Evolutionary conservation across 345 rosid species (phyloP), one percentile per base, ranked within the genome.

Genomic region (Kandelia obovata): DNA sequence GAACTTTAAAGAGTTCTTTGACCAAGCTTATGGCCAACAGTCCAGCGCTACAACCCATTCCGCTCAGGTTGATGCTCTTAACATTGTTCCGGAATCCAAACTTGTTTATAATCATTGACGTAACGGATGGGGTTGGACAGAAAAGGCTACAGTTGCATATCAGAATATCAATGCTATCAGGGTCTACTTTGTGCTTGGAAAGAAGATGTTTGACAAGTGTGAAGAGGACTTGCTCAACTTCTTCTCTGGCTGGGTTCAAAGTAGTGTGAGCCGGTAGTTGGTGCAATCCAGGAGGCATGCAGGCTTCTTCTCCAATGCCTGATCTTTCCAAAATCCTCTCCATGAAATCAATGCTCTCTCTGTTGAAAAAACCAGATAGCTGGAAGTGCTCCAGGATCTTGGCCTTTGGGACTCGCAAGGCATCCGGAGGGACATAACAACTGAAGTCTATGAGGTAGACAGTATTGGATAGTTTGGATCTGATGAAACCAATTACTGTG

Each of bases 111-210:
- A 85, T 73, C 76, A 79, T 81, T 53, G 87, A 69, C 0, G 90
- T 75, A 25, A 87, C 79, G 25, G 96, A 87, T 8, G 96, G 96
- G 28, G 86, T 80, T 15, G 92, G 89, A 79, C 90, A 84, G 65
- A 84, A 89, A 0, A 89, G 66, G 81, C 92, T 89, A 52, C 92
- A 89, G 75, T 89, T 89, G 17, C 88, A 83, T 66, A 90, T 86
- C 34, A 88, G 67, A 34, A 88, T 84, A 67, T 90, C 96, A 11
- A 88, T 85, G 72, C 74, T 76, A 73, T 70, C 72, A 17, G 88
- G 91, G 55, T 76, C 77, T 16, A 86, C 70, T 35, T 67, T 56
- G 76, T 84, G 85, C 64, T 82, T 82, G 61, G 76, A 35, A 53
- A 86, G 80, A 69, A 86, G 93, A 32, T 85, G 81, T 72, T 80